phyloP scores from a whole-genome alignment of 345 rosid species.

The Abelmoschus esculentus region DNA sequence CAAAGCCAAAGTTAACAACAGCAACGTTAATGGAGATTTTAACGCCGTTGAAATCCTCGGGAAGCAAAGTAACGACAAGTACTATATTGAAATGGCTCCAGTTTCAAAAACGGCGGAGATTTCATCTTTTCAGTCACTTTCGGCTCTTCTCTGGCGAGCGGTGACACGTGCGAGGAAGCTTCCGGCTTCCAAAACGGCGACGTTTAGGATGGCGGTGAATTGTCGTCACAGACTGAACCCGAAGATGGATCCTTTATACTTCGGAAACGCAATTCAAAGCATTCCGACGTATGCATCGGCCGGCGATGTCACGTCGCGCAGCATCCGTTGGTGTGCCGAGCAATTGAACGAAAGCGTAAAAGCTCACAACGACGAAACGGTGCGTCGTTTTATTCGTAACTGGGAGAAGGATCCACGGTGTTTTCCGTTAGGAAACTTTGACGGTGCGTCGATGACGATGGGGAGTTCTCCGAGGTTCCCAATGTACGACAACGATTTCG shows the following conservation, averaged over 20 bases:
- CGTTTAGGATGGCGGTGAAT: conserved; percentile 94
- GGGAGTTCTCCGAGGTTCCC: conserved; percentile 95
- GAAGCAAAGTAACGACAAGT: conserved; percentile 59
- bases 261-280: conserved; percentile 98
- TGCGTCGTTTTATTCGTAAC: conserved; percentile 38
- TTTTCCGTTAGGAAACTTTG: conserved; percentile 78
- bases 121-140: conserved; percentile 83
- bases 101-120: conserved; percentile 42
- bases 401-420: conserved; percentile 82
- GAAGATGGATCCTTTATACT: conserved; percentile 57
- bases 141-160: conserved; percentile 73
- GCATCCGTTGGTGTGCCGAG: conserved; percentile 79
- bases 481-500: conserved; percentile 89
- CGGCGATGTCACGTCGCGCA: conserved; percentile 55
- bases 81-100: conserved; percentile 12
- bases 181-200: conserved; percentile 44
- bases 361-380: conserved; percentile 47
- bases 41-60: conserved; percentile 56
- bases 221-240: conserved; percentile 70
- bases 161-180: conserved; percentile 82
- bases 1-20: conserved; percentile 54
- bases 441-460: conserved; percentile 85
- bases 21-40: background rate
- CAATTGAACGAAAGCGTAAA: conserved; percentile 49
- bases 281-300: conserved; percentile 64